A percentile compares a stretch with the other conserved stretches of the same genome.
Conservation (phyloP, 192 early-diverging fungal genomes). For the Podila epigama region DNA sequence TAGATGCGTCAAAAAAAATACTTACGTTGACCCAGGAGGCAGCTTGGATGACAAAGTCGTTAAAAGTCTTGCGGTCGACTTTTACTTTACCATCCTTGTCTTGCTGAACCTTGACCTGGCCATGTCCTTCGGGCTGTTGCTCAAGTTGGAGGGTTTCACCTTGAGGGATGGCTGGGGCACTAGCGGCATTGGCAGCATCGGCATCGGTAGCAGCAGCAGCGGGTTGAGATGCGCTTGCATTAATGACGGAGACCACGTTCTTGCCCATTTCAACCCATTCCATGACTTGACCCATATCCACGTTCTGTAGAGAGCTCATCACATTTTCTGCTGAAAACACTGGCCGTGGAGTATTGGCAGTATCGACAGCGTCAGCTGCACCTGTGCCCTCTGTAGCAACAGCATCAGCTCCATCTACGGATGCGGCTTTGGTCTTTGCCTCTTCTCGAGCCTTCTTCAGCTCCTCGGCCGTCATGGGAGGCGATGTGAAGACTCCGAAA, state of each 20-base stretch:
- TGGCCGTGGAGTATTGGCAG: not conserved
- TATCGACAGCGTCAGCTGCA: not conserved
- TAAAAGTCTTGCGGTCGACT: no score
- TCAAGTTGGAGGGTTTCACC: no score
- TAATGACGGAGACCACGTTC: not conserved
- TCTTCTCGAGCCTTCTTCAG: not conserved
- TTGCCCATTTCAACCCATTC: conserved; percentile 26
- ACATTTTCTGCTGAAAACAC: not conserved
- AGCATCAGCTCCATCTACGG: not conserved
- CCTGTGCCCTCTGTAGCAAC: not conserved
- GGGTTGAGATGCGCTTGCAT: not conserved
- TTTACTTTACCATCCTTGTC: no score
- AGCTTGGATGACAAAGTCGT: no score
- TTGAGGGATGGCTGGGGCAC: no score
- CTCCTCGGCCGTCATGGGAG: not conserved
- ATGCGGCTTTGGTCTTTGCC: not conserved
- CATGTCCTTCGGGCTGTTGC: no score
- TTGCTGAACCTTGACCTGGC: no score
- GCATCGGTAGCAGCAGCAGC: not conserved
- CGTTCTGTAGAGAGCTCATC: conserved; percentile 5
- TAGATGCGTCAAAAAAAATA: no score
- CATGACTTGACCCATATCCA: conserved; percentile 8
- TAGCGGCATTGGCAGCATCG: no score
- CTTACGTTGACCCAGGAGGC: no score
- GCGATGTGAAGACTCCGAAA: conserved; percentile 5